Evolutionary conservation across 108 stramenopile species (phyloP), one percentile per base, ranked within the genome.

Genomic region (Discostella pseudostelligera): DNA sequence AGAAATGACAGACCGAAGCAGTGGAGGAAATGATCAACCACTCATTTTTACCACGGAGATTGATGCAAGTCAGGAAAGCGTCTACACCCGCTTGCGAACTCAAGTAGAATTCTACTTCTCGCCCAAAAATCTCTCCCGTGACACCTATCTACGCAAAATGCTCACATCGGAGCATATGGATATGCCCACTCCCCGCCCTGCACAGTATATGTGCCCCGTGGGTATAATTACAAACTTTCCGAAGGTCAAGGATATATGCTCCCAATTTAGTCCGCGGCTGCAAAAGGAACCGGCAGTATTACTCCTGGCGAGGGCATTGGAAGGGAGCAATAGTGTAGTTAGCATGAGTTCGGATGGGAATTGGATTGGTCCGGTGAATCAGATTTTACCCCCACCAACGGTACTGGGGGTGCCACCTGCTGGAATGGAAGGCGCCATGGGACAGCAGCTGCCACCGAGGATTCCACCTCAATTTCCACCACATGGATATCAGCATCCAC

Each of bases 71-170:
- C 43, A 66, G 39, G 72, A 43, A 39, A 62, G 40, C 28, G 56
- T 77, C 36, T 61, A 56, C 49, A 51, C 57, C 47, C 56, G 66
- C 37, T 65, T 81, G 3, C 64, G 76, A 20, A 42, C 56, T 39
- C 85, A 86, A 55, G 78, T 84, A 25, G 85, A 86, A 59, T 86
- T 81, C 66, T 86, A 86, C 51, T 86, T 86, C 55, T 79, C 76
- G 46, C 75, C 74, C 19, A 74, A 84, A 63, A 86, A 86, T 47
- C 58, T 86, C 20, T 47, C 67, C 6, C 81, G 79, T 16, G 85
- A 86, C 53, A 73, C 36, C 1, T 86, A 74, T 49, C 65, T 86
- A 26, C 83, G 69, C 13, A 65, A 62, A 25, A 70, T 80, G 59
- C 81, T 86, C 12, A 66, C 81, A 48, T 42, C 66, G 4, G 56